Base-by-base conservation (phyloP, 805 yeast species). In the Cyberlindnera sargentensis region DNA sequence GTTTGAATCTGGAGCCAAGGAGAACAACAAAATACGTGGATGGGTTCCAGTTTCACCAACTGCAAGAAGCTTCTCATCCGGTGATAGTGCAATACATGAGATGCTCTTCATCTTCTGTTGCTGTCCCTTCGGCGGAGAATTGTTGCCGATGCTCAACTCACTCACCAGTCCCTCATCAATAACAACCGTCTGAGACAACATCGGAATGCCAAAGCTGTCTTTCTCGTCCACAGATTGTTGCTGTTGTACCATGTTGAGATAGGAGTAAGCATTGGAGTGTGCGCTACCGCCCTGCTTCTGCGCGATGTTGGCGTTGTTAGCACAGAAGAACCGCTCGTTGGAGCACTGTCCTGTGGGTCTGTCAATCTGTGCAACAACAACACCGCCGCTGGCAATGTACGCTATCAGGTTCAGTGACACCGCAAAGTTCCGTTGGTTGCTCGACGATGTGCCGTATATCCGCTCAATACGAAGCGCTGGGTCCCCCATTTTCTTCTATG, bases 1-100 rank as follows among this genome's bases (percentile, higher is more conserved):
- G 9, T 65, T 53, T 38, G 77, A 67, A 47, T 71, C 71, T 11
- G 71, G 66, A 0, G 81, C 80, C 11, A 80, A 60, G 3, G 85
- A 78, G 53, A 72, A 82, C 10, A 82, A 51, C 23, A 81, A 60
- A 2, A 84, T 69, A 20, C 89, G 65, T 1, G 91, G 91, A 49
- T 72, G 77, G 47, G 79, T 80, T 0, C 90, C 90, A 0, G 71
- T 59, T 55, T 84, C 91, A 3, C 91, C 91, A 11, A 82, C 76
- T 0, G 88, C 88, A 26, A 84, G 57, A 4, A 76, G 50, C 37
- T 61, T 67, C 33, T 66, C 69, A 54, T 76, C 74, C 0, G 83
- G 77, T 0, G 86, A 72, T 5, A 82, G 61, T 3, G 80, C 75
- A n/a, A 82, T 56, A 46, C 84, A 76, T 37, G 71, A 71, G 32